Conservation (phyloP, 352 stramenopile species). For the Globisporangium abappressorium region DNA sequence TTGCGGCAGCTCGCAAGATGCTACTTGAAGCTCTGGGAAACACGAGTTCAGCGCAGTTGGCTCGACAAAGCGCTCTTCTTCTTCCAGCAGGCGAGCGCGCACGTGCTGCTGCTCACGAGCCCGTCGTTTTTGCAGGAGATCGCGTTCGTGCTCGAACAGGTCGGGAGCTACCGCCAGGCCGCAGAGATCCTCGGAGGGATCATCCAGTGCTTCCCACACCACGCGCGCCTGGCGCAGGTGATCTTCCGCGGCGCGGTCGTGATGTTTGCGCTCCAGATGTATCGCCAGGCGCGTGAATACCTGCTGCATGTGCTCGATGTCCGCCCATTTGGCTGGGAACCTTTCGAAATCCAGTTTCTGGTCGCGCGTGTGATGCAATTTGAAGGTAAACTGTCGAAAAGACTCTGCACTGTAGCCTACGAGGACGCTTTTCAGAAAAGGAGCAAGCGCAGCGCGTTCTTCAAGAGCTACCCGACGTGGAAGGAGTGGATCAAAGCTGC, state of each 20-base stretch:
- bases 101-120: slow-evolving; percentile 44
- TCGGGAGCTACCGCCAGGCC: slow-evolving; percentile 36
- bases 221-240: slow-evolving; percentile 40
- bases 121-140: slow-evolving; percentile 64
- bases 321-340: slow-evolving; percentile 42
- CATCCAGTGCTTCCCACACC: slow-evolving; percentile 60
- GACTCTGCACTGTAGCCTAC: slow-evolving; percentile 56
- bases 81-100: slow-evolving; percentile 42
- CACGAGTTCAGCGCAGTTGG: slow-evolving; percentile 24
- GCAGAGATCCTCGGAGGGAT: slow-evolving; percentile 55
- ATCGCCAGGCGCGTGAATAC: slow-evolving; percentile 66
- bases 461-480: slow-evolving; percentile 36
- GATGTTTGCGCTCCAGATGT: slow-evolving; percentile 56
- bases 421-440: slow-evolving; percentile 61
- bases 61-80: slow-evolving; percentile 46
- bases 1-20: slow-evolving; percentile 45
- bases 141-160: slow-evolving; percentile 41
- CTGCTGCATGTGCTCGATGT: slow-evolving; percentile 58
- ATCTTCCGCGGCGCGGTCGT: slow-evolving; percentile 70
- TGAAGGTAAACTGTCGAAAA: slow-evolving; percentile 35
- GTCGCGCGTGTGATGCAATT: slow-evolving; percentile 55
- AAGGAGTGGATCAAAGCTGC: slow-evolving; percentile 52
- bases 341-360: slow-evolving; percentile 58
- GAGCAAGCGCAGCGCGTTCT: slow-evolving; percentile 28
- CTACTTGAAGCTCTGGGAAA: slow-evolving; percentile 38